Conservation (phyloP, 179 eudicot species). For the Silene noctiflora region DNA sequence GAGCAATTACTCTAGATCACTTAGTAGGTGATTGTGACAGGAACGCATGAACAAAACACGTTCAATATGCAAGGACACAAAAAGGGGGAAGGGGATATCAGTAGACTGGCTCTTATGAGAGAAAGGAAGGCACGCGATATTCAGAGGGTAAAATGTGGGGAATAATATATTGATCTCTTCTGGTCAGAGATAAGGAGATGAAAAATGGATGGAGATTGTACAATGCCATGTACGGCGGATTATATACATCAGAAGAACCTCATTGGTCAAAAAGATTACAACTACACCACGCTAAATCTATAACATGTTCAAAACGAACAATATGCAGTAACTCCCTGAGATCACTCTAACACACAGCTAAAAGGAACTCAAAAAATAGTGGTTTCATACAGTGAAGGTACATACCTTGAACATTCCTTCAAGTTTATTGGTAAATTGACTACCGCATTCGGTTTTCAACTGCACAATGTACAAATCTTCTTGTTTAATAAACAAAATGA, state of each 20-base stretch:
- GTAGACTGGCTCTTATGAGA: background rate
- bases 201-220: background rate
- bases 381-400: conserved; percentile 3
- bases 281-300: background rate
- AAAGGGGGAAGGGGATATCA: background rate
- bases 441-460: conserved; percentile 98
- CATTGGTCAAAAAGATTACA: background rate
- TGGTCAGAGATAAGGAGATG: background rate
- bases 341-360: conserved; percentile 1
- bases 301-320: background rate
- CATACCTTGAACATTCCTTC: conserved; percentile 99
- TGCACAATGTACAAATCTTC: conserved; percentile 38
- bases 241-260: background rate
- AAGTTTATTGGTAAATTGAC: conserved; percentile 97
- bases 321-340: background rate
- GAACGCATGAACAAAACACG: background rate
- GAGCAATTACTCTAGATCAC: too few relatives aligned
- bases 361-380: background rate
- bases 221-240: background rate
- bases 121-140: background rate
- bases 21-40: background rate
- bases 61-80: background rate
- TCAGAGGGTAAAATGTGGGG: background rate
- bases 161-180: background rate
- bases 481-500: conserved; percentile 19